Evolutionary conservation across 768 basidiomycete genomes (phyloP), one percentile per base, ranked within the genome.

Genomic region (Cubamyces lactineus): DNA sequence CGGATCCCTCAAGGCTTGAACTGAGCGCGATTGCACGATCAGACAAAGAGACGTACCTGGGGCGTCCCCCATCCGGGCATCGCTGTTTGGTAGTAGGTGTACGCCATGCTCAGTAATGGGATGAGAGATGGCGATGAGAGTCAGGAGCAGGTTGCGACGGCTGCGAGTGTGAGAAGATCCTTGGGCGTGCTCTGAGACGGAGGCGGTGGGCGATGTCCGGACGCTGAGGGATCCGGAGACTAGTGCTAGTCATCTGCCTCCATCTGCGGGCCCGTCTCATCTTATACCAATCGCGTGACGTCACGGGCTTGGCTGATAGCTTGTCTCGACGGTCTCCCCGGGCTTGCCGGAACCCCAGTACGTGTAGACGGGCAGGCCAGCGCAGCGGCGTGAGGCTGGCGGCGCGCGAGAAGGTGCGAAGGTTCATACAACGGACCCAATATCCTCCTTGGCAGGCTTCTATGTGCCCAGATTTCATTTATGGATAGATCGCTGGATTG

Each of bases 1-100:
- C 50, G 54, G 26, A 45, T 40, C 30, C 26, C 30, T 54, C 48
- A 42, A 19, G 40, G 26, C 42, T 30, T 39, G 50, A 11, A 19
- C 45, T 23, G 24, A 4, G 53, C 19, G 26, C 26, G 53, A 38
- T 47, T 46, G 46, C 45, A 54, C 61, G 34, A 34, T 34, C 34
- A 54, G 53, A 57, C 61, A 26, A n/a, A 57, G 63, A 26, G n/a
- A 65, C 70, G 46, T 52, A 77, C 77, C 62, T 76, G 73, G 8
- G 70, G 62, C 15, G 82, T 80, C 8, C 86, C 85, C 83, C 83
- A 85, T 40, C 76, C 79, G 26, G 81, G 80, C 30, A 57, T 46
- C 15, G 53, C 55, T 0, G 46, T 57, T 41, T 69, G 67, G 59
- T 72, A 72, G 61, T 70, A 70, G 55, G 57, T 61, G 63, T 68